Conservation (phyloP, 2,329 filamentous ascomycete genomes). For the Exophiala calicioides region DNA sequence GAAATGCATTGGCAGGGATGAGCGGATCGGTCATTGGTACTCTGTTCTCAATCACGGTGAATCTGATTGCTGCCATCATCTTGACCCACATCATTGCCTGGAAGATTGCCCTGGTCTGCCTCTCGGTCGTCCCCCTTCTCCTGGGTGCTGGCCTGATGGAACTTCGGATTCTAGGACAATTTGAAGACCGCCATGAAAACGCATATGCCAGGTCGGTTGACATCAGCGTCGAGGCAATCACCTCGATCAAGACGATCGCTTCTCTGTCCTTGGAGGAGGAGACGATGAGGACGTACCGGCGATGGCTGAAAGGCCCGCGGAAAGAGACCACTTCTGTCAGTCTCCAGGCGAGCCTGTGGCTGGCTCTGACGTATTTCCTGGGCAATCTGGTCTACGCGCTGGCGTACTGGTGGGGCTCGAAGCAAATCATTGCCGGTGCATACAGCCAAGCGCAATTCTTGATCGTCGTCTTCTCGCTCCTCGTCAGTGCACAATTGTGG, state of each 20-base stretch:
- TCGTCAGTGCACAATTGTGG: constrained; percentile 40
- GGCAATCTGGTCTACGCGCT: constrained; percentile 46
- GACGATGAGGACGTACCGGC: constrained; percentile 47
- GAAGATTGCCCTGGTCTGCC: constrained; percentile 73
- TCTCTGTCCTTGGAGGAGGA: constrained; percentile 55
- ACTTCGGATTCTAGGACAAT: constrained; percentile 58
- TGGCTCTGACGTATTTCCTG: constrained; percentile 46
- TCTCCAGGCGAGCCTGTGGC: constrained; percentile 48
- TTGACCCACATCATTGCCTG: constrained; percentile 71
- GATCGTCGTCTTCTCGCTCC: constrained; percentile 44
- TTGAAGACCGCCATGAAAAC: constrained; percentile 57
- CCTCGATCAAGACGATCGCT: constrained; percentile 55
- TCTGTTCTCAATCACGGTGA: constrained; percentile 53
- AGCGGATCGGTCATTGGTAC: constrained; percentile 37
- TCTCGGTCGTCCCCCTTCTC: constrained; percentile 68
- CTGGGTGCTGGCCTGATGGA: constrained; percentile 70
- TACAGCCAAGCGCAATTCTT: constrained; percentile 73
- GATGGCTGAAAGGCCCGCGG: constrained; percentile 49
- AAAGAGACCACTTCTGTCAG: constrained; percentile 53
- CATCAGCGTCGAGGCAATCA: constrained; percentile 55
- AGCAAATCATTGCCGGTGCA: constrained; percentile 63
- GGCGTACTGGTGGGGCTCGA: constrained; percentile 73
- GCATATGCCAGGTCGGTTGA: constrained; percentile 54
- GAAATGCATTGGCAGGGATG: constrained; percentile 66
- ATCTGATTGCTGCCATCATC: constrained; percentile 67